A percentile compares a stretch with the other conserved stretches of the same genome.
Evolutionary conservation across 78 protist species (phyloP).

Genomic region (Dictyostelium purpureum): DNA sequence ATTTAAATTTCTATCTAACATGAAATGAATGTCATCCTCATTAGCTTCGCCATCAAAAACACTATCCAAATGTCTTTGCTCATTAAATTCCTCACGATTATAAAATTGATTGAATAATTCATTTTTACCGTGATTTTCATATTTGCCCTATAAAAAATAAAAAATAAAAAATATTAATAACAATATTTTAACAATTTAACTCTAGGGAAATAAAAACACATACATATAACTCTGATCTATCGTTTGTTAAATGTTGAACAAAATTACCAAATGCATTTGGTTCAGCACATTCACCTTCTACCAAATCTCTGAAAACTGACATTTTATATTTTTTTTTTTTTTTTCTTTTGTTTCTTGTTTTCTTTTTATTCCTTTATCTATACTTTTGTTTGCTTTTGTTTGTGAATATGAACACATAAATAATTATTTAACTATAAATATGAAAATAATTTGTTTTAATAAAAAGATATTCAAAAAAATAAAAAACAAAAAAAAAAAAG

Average conservation of each 20-base stretch:
- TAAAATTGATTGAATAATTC: neutral
- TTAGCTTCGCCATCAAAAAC: constrained; percentile 9
- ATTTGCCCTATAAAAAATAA: constrained; percentile 67
- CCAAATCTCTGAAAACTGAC: constrained; percentile 58
- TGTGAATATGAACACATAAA: neutral
- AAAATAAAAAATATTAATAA: neutral
- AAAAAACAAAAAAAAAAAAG: too few species aligned
- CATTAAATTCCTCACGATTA: constrained; percentile 9
- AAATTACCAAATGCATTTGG: constrained; percentile 68
- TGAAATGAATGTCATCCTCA: constrained; percentile 11
- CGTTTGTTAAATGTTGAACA: constrained; percentile 51
- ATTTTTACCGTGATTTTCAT: constrained; percentile 19
- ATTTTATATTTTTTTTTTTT: neutral
- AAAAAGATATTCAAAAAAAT: too few species aligned
- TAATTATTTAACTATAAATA: too few species aligned
- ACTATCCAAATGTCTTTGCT: constrained; percentile 35
- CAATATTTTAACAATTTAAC: neutral
- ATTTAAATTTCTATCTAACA: constrained; percentile 47
- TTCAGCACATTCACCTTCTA: constrained; percentile 52
- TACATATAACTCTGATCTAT: constrained; percentile 58
- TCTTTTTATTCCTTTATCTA: too few species aligned
- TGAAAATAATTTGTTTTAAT: too few species aligned
- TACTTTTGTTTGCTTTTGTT: neutral
- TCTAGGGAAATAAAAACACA: neutral
- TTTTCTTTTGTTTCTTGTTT: too few species aligned